phyloP scores from a whole-genome alignment of 306 rosid species.

The Pueraria montana region DNA sequence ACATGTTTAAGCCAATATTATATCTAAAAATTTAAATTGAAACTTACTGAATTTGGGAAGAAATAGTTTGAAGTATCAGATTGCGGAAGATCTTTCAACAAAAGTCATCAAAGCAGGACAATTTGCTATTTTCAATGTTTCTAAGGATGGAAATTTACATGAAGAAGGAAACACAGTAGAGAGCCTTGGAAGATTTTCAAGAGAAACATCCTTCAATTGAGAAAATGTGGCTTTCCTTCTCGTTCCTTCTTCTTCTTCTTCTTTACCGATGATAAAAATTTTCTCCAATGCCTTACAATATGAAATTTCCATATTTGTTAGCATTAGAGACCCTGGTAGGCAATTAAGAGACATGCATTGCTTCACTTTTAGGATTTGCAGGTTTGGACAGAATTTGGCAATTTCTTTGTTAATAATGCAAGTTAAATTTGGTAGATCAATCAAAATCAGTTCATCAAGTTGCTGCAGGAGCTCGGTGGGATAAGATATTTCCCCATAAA shows the following conservation, averaged over 20 bases:
- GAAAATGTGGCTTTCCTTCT: too few relatives aligned
- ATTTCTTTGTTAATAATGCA: neutral
- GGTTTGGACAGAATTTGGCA: neutral
- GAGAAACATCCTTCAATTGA: too few relatives aligned
- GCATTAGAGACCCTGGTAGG: neutral
- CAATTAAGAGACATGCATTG: neutral
- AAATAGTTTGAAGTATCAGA: neutral
- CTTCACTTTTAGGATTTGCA: neutral
- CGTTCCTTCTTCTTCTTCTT: too few relatives aligned
- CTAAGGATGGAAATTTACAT: slow-evolving; percentile 18
- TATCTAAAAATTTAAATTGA: too few relatives aligned
- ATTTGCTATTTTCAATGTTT: neutral
- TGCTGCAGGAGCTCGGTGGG: neutral
- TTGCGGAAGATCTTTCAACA: neutral
- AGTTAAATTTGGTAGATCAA: neutral
- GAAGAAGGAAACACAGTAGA: too few relatives aligned
- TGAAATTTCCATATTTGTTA: neutral
- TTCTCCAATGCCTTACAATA: neutral
- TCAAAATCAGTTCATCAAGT: neutral
- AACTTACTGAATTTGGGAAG: too few relatives aligned
- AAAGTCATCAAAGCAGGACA: neutral
- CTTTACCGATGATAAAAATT: too few relatives aligned
- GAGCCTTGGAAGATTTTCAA: too few relatives aligned
- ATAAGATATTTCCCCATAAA: too few relatives aligned
- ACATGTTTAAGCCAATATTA: too few relatives aligned